Evolutionary conservation across 768 basidiomycete genomes (phyloP), one percentile per base, ranked within the genome.

Genomic region (Tylopilus balloui): DNA sequence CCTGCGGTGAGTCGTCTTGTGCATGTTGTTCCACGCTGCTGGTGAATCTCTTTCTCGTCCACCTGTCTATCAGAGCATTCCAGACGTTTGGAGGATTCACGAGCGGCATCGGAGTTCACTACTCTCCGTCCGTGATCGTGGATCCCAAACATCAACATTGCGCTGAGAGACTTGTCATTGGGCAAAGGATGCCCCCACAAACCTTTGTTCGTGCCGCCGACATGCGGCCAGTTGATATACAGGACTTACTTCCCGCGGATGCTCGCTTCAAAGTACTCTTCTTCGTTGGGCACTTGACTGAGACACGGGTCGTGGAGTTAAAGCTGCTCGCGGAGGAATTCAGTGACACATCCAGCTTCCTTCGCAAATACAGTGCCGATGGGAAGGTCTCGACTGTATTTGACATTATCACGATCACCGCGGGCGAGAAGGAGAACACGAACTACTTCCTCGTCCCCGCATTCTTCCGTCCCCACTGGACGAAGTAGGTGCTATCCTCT

Each of bases 51-150:
- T 13, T 24, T 55, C 54, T 3, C 66, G 69, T 14, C 4, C 0
- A 40, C 23, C 25, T 15, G 35, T 35, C 34, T 45, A 11, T 42
- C 47, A 73, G 73, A 9, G 65, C 60, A 2, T 73, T 66, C 53
- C 61, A 66, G 47, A 63, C 62, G 4, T 70, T 63, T 35, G 71
- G 71, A 27, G 62, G 55, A 42, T 70, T 74, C 45, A 67, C 65
- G 3, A 69, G 63, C 31, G 66, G 66, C 9, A 63, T 67, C 21
- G 70, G 71, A 21, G 68, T 74, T 24, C 67, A 72, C n/a, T 78
- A 77, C 54, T 42, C 53, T 0, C 64, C 68, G 6, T 73, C 69
- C 24, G 44, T 55, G 1, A 69, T 75, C n/a, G 67, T 71, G 35
- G 61, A 69, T 34, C 37, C 56, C 12, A 56, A 54, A 17, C 47